These are phyloP conservation scores for Colletotrichum plurivorum DNA, from an alignment of 2,329 filamentous ascomycete species.

Conservation along the genomic window DNA sequence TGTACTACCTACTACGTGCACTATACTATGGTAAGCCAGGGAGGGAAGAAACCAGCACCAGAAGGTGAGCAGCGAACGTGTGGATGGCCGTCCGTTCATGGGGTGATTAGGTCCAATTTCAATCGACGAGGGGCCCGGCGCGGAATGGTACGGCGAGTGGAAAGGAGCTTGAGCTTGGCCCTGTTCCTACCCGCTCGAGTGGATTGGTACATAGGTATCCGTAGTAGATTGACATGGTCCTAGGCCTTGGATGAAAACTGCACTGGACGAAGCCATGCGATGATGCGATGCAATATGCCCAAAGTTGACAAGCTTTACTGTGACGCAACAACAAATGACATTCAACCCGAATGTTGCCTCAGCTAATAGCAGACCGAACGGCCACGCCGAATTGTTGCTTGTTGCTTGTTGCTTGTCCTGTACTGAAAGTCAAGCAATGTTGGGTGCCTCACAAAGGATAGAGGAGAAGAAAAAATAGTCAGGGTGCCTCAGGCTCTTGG, in stretches of 20 bases:
- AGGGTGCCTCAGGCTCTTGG: slow-evolving; percentile 26
- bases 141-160: slow-evolving; percentile 26
- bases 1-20: too few relatives aligned
- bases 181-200: neutral
- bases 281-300: too few relatives aligned
- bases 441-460: slow-evolving; percentile 19
- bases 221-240: too few relatives aligned
- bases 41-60: neutral
- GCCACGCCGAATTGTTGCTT: slow-evolving; percentile 7
- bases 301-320: too few relatives aligned
- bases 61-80: slow-evolving; percentile 28
- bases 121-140: slow-evolving; percentile 36
- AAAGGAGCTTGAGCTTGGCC: slow-evolving; percentile 11
- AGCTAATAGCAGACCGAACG: neutral
- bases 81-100: slow-evolving; percentile 10
- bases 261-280: too few relatives aligned
- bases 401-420: neutral
- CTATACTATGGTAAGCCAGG: too few relatives aligned
- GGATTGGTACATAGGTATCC: too few relatives aligned
- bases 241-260: too few relatives aligned
- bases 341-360: neutral
- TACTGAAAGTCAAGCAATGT: neutral
- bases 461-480: neutral
- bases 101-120: slow-evolving; percentile 33
- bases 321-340: too few relatives aligned